Conservation (phyloP, 371 early-diverging fungal genomes). For the Mucor ambiguus region DNA sequence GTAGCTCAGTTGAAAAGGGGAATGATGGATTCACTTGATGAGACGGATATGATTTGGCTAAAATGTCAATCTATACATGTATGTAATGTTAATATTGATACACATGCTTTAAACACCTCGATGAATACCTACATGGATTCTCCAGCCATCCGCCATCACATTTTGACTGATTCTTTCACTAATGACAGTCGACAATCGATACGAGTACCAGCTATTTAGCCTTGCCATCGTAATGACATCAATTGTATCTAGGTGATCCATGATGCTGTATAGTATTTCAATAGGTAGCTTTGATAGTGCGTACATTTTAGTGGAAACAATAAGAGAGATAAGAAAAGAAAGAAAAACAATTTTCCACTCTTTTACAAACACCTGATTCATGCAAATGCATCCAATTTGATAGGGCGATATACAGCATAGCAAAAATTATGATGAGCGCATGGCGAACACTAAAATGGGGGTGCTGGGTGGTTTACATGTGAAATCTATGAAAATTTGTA, state of each 20-base stretch:
- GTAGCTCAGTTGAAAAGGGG: conserved; percentile 20
- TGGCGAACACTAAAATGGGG: not conserved
- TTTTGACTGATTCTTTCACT: conserved; percentile 17
- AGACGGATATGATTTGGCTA: conserved; percentile 23
- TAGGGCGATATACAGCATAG: not conserved
- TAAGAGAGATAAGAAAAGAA: conserved; percentile 2
- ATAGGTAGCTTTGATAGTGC: conserved; percentile 24
- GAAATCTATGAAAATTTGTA: conserved; percentile 1
- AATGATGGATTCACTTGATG: conserved; percentile 2
- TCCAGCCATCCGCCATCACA: conserved; percentile 24
- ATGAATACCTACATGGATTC: conserved; percentile 25
- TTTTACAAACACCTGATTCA: conserved; percentile 5
- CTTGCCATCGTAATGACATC: conserved; percentile 23
- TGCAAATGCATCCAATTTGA: not conserved
- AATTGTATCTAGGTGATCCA: conserved; percentile 2
- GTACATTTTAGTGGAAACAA: conserved; percentile 10
- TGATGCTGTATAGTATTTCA: conserved; percentile 23
- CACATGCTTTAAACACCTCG: too few relatives aligned
- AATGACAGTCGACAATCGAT: conserved; percentile 21
- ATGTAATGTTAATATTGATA: too few relatives aligned
- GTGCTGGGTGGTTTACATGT: not conserved
- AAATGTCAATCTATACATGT: conserved; percentile 23
- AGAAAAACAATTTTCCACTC: conserved; percentile 3
- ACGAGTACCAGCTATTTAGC: conserved; percentile 27
- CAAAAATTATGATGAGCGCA: not conserved